A percentile compares a stretch with the other conserved stretches of the same genome.
These are phyloP conservation scores for Penicillium crystallinum DNA, from an alignment of 495 filamentous ascomycete species.

Conservation along the genomic window DNA sequence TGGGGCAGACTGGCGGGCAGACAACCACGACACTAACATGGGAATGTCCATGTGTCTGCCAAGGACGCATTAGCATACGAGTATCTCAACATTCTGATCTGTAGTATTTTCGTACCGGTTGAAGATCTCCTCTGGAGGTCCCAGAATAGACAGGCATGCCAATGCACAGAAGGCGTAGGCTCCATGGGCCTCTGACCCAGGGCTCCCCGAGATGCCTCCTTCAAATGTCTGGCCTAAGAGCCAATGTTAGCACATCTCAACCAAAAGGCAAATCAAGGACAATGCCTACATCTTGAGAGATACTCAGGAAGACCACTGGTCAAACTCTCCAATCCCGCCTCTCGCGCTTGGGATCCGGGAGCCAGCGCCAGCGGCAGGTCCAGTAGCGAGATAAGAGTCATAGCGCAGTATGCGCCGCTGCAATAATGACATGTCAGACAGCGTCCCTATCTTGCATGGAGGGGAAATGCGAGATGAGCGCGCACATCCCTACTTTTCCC, in stretches of 20 bases:
- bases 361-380: slow-evolving; percentile 76
- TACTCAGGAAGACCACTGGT: slow-evolving; percentile 69
- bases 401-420: slow-evolving; percentile 85
- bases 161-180: slow-evolving; percentile 95
- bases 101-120: slow-evolving; percentile 44
- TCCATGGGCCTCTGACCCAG: slow-evolving; percentile 85
- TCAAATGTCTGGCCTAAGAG: slow-evolving; percentile 84
- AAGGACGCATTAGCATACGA: slow-evolving; percentile 15
- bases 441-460: slow-evolving; percentile 7
- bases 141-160: slow-evolving; percentile 78
- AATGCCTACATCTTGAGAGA: slow-evolving; percentile 68
- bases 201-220: slow-evolving; percentile 80
- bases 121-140: slow-evolving; percentile 66
- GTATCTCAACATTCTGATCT: not conserved
- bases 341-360: slow-evolving; percentile 49
- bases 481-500: not conserved
- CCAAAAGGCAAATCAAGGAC: not conserved
- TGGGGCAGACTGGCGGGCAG: slow-evolving; percentile 80
- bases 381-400: slow-evolving; percentile 75
- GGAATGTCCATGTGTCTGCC: slow-evolving; percentile 71
- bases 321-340: slow-evolving; percentile 47
- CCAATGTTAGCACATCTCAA: slow-evolving; percentile 11
- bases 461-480: not conserved
- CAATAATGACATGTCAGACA: slow-evolving; percentile 7
- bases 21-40: slow-evolving; percentile 77